Base-by-base conservation (phyloP, 768 basidiomycete species). In the Boletus subcaerulescens region DNA sequence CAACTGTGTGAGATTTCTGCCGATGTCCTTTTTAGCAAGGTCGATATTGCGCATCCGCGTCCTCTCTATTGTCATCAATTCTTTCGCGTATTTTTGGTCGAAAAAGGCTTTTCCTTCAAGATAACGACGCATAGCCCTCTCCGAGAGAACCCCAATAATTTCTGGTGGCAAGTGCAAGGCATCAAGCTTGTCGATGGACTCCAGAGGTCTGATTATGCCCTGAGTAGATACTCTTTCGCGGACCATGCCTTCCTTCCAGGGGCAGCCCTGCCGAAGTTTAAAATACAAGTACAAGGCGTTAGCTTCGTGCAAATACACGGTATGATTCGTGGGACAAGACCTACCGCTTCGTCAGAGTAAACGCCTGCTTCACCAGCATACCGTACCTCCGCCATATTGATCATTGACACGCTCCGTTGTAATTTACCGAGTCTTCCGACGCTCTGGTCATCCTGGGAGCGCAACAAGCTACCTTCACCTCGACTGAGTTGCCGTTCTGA, bases 201-300 rank as follows among this genome's bases (percentile, higher is more conserved):
- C 95, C 35, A 99, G 73, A 0, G 89, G 78, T 17, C 94, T 83
- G n/a, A 93, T 75, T n/a, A 86, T 69, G 8, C 97, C 97, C 11
- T 79, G 80, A 1, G 85, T 89, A 2, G 89, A 87, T 26, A 98
- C 84, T 18, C 97, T 81, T 71, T 98, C 96, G 35, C 96, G 83
- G 51, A 98, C 91, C 86, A 98, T 97, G 36, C 78, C 74, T 48
- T 80, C 80, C 55, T 69, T 69, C 75, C 77, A 78, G 14, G 60
- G 57, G 31, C 64, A 58, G 55, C 74, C 71, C 77, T 80, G 57
- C 31, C 33, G 4, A 55, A 20, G 46, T 41, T 41, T 12, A 38
- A 17, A 14, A 50, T 39, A 20, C 22, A 44, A 40, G 57, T 31
- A 18, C 24, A 52, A 55, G 10, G 52, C 33, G 47, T 58, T 42